phyloP scores from a whole-genome alignment of 2,329 filamentous ascomycete genomes.

The Cladosporium sp. region DNA sequence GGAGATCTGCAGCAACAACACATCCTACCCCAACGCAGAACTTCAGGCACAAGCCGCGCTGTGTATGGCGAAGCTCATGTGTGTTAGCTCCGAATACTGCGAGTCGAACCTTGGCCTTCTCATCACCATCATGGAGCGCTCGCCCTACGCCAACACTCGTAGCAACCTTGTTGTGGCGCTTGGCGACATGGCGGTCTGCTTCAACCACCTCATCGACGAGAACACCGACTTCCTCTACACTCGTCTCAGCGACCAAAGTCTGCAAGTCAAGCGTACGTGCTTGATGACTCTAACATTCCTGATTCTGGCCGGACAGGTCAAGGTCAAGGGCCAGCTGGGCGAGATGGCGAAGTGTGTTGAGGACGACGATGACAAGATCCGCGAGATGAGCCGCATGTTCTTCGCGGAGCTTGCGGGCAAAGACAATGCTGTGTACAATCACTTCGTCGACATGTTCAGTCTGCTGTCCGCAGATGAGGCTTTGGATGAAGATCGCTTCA shows the following conservation, averaged over 20 bases:
- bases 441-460: constrained; percentile 99
- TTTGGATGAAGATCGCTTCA: constrained; percentile 79
- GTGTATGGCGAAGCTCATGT: constrained; percentile 97
- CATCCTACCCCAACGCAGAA: constrained; percentile 79
- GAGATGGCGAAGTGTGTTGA: constrained; percentile 99
- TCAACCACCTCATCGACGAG: constrained; percentile 98
- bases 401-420: constrained; percentile 96
- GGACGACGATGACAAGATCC: constrained; percentile 89
- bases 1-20: constrained; percentile 93
- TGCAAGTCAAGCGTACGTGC: constrained; percentile 91
- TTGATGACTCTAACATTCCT: constrained; percentile 98
- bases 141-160: constrained; percentile 82
- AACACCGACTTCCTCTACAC: constrained; percentile 98
- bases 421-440: constrained; percentile 98
- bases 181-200: constrained; percentile 98
- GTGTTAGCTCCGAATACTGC: constrained; percentile 93
- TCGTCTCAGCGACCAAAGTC: constrained; percentile 79
- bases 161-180: constrained; percentile 96
- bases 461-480: constrained; percentile 74
- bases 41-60: constrained; percentile 90
- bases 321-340: constrained; percentile 96
- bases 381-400: constrained; percentile 94
- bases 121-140: constrained; percentile 96
- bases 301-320: constrained; percentile 94
- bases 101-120: constrained; percentile 86